Conservation (phyloP, 345 rosid genomes). For the Excoecaria cochinchinensis region DNA sequence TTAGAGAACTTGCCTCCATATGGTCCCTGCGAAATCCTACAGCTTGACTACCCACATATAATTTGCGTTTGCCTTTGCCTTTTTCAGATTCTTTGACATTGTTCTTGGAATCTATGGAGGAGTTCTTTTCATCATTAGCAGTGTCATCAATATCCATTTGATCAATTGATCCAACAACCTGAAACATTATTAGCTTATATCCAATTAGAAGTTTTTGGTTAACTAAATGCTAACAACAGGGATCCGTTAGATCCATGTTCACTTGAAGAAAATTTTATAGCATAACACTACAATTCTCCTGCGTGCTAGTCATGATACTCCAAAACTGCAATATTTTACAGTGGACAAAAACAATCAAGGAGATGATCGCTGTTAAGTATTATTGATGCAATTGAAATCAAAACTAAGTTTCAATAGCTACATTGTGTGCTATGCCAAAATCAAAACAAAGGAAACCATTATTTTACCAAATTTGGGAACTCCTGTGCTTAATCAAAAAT, state of each 20-base stretch:
- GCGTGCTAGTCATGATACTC: neutral
- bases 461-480: neutral
- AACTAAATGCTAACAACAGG: neutral
- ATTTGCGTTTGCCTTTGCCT: constrained; percentile 63
- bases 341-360: neutral
- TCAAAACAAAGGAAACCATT: neutral
- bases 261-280: neutral
- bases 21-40: constrained; percentile 82
- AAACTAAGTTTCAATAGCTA: neutral
- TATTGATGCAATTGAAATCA: neutral
- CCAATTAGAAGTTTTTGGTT: neutral
- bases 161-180: constrained; percentile 93
- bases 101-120: constrained; percentile 56
- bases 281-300: neutral
- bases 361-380: neutral
- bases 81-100: constrained; percentile 53
- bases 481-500: neutral
- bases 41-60: constrained; percentile 89
- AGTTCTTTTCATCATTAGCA: constrained; percentile 40
- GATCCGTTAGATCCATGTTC: neutral
- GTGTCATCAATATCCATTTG: constrained; percentile 85
- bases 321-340: neutral
- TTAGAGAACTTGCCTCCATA: constrained; percentile 72
- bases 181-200: neutral
- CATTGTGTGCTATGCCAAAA: neutral